phyloP scores from a whole-genome alignment of 1,284 basidiomycete species.

The Phaffia rhodozyma region DNA sequence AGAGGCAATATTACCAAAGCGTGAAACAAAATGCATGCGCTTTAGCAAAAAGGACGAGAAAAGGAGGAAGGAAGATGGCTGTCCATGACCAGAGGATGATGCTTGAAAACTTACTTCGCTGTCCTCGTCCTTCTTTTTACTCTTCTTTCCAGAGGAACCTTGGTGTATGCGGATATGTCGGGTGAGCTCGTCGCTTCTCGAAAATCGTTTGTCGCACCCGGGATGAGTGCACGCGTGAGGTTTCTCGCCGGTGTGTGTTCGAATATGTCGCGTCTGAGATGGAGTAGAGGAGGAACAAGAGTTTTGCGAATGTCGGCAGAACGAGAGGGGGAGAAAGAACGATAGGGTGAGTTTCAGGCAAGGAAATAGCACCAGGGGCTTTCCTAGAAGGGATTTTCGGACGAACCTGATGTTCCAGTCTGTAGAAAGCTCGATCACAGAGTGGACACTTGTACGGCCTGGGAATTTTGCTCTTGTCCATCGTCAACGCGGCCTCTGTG shows the following conservation, averaged over 20 bases:
- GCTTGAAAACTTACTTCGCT: constrained; percentile 28
- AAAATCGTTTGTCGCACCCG: constrained; percentile 96
- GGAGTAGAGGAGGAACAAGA: not conserved
- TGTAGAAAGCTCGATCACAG: constrained; percentile 81
- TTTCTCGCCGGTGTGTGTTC: constrained; percentile 96
- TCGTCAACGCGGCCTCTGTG: constrained; percentile 36
- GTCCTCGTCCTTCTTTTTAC: constrained; percentile 24
- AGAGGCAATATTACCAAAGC: not conserved
- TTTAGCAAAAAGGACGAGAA: not conserved
- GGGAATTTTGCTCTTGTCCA: constrained; percentile 44
- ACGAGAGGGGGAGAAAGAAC: not conserved
- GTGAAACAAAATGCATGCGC: not conserved
- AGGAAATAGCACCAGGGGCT: too few relatives aligned
- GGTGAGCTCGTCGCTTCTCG: constrained; percentile 91
- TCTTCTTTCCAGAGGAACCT: constrained; percentile 19
- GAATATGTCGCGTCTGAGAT: constrained; percentile 81
- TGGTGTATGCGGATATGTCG: constrained; percentile 84
- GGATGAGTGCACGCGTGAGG: constrained; percentile 87
- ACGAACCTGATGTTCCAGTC: constrained; percentile 81
- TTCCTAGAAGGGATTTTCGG: not conserved
- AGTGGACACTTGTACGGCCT: constrained; percentile 90
- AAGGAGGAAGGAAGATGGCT: too few relatives aligned
- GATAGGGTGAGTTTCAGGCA: too few relatives aligned
- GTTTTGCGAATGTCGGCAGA: constrained; percentile 19
- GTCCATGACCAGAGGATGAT: too few relatives aligned